phyloP scores from a whole-genome alignment of 2,329 filamentous ascomycete genomes.

The Pseudocercospora musae region DNA sequence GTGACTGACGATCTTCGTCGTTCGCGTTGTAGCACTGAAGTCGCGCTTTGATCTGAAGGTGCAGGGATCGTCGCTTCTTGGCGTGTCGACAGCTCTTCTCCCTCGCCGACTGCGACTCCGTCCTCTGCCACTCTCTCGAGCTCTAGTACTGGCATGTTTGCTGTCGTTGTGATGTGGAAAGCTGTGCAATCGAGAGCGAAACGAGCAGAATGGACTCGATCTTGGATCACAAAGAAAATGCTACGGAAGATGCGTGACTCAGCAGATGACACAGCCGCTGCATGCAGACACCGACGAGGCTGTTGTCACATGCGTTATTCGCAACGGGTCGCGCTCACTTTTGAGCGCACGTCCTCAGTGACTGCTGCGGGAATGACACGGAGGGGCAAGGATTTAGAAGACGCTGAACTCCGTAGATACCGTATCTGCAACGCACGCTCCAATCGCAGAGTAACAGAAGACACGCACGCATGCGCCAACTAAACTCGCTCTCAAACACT shows the following conservation, averaged over 20 bases:
- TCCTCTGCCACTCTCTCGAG: not conserved
- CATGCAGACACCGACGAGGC: not conserved
- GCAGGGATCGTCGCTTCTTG: not conserved
- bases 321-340: not conserved
- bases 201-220: not conserved
- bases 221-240: not conserved
- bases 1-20: conserved; percentile 13
- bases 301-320: not conserved
- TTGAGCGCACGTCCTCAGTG: too few species aligned
- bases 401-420: not conserved
- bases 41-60: not conserved
- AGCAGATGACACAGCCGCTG: not conserved
- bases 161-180: not conserved
- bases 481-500: not conserved
- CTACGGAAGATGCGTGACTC: not conserved
- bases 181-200: not conserved
- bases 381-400: not conserved
- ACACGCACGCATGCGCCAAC: not conserved
- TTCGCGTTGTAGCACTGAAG: conserved; percentile 4
- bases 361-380: too few species aligned
- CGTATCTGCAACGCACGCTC: not conserved
- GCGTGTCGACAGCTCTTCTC: not conserved
- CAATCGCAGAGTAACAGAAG: not conserved
- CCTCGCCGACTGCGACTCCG: not conserved
- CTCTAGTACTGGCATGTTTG: not conserved